Evolutionary conservation across 1,139 yeast genomes (phyloP), one percentile per base, ranked within the genome.

Genomic region (Yamadazyma diddensiae): DNA sequence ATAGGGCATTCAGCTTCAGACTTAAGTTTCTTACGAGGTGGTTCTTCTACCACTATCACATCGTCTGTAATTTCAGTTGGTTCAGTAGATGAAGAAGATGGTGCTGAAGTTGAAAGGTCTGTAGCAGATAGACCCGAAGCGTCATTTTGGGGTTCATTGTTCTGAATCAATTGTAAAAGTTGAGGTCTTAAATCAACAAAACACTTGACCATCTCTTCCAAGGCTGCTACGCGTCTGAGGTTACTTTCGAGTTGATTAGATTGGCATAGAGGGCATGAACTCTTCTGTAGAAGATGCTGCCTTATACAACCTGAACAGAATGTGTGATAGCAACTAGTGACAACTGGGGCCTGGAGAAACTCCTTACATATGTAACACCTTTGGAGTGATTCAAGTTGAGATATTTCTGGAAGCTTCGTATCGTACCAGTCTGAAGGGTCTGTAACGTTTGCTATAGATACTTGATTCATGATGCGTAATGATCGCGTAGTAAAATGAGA

Each of bases 361-460:
- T 88, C 97, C 51, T 90, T 87, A 55, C 98, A 92, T n/a, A 92
- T 83, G 47, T 82, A 88, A 50, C 98, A 92, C 49, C 95, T 57
- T 36, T 88, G 66, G 12, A 82, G 64, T 2, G 84, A 67, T 43
- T 90, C 97, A 5, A 90, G 59, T 31, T 73, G 79, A 2, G 70
- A 49, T 8, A 88, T 53, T 16, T 56, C 59, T 5, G 95, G 88
- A 4, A 81, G 49, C 17, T 49, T 46, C 1, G 87, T 71, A 2
- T 39, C 30, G 10, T 55, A 44, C 80, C 90, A 86, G 50, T 86
- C 95, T 6, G 81, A 65, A 1, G 94, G 82, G 52, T 86, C 94
- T 0, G 80, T 66, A 13, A 34, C 33, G 19, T 35, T 28, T 7
- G 27, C 29, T 6, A 39, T 23, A 8, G 23, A 30, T 15, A 30